These are phyloP conservation scores for Xeromyces bisporus DNA, from an alignment of 495 filamentous ascomycete genomes.

Conservation along the genomic window DNA sequence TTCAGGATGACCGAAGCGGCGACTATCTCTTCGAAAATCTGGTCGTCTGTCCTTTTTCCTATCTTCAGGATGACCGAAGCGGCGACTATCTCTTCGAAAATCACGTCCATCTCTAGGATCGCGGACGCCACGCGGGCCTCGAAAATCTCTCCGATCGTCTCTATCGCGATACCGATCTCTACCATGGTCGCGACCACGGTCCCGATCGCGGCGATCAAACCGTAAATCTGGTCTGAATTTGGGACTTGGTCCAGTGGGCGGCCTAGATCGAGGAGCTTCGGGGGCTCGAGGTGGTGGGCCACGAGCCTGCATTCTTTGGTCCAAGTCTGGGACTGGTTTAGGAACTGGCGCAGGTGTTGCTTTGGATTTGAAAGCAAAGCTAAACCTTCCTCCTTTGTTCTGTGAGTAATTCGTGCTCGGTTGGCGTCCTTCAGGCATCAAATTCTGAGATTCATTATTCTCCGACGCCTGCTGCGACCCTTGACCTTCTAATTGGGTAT, in stretches of 20 bases:
- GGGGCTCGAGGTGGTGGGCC: conserved; percentile 25
- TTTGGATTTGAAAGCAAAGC: conserved; percentile 76
- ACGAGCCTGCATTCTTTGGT: conserved; percentile 48
- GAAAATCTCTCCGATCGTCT: conserved; percentile 20
- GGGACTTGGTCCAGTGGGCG: conserved; percentile 22
- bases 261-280: conserved; percentile 22
- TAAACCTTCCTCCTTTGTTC: conserved; percentile 56
- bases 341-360: conserved; percentile 35
- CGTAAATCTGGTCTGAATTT: conserved; percentile 29
- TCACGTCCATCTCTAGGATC: conserved; percentile 30
- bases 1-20: conserved; percentile 21
- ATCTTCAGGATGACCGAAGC: conserved; percentile 23
- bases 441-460: conserved; percentile 19
- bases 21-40: conserved; percentile 29
- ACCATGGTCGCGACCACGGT: conserved; percentile 25
- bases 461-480: conserved; percentile 19
- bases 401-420: conserved; percentile 32
- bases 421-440: conserved; percentile 32
- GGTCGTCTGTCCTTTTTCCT: conserved; percentile 12
- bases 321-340: conserved; percentile 52
- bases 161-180: conserved; percentile 24
- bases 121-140: conserved; percentile 33
- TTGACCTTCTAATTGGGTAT: conserved; percentile 46
- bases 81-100: conserved; percentile 25
- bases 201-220: conserved; percentile 20